These are phyloP conservation scores for Debaryomyces sp. DNA, from an alignment of 1,139 yeast species.

Conservation along the genomic window DNA sequence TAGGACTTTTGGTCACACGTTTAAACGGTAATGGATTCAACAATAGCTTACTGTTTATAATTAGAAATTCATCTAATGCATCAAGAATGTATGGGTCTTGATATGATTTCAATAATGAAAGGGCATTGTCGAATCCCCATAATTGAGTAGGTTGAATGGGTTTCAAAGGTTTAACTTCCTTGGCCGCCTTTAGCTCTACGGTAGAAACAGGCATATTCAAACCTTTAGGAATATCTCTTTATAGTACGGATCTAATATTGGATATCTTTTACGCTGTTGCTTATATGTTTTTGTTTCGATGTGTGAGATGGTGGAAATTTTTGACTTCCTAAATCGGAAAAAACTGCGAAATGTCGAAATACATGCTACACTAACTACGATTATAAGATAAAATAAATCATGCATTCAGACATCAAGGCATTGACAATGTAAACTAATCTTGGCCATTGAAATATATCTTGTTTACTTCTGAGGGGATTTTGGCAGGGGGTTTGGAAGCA, in stretches of 20 bases:
- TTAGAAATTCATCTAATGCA: constrained; percentile 49
- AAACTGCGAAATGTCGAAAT: neutral
- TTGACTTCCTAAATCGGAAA: constrained; percentile 13
- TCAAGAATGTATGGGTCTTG: constrained; percentile 37
- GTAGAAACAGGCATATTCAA: constrained; percentile 10
- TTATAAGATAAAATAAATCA: neutral
- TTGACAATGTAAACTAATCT: neutral
- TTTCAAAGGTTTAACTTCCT: constrained; percentile 25
- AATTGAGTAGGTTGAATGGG: constrained; percentile 42
- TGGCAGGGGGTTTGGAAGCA: constrained; percentile 26
- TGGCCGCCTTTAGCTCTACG: constrained; percentile 8
- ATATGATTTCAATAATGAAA: constrained; percentile 33
- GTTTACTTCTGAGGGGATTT: constrained; percentile 27
- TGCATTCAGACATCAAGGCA: neutral
- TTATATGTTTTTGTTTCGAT: constrained; percentile 4
- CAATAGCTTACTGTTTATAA: constrained; percentile 33
- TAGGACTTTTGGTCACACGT: neutral
- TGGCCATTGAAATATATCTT: constrained; percentile 13
- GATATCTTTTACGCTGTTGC: neutral
- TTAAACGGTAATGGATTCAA: constrained; percentile 40
- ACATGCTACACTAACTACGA: neutral
- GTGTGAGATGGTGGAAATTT: constrained; percentile 5
- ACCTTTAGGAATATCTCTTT: neutral
- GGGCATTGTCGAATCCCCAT: constrained; percentile 50
- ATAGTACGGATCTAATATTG: neutral